Percentiles rank a stretch among this genome's conserved stretches.
phyloP scores from a whole-genome alignment of 441 rosid genomes.

The Erodium moschatum region DNA sequence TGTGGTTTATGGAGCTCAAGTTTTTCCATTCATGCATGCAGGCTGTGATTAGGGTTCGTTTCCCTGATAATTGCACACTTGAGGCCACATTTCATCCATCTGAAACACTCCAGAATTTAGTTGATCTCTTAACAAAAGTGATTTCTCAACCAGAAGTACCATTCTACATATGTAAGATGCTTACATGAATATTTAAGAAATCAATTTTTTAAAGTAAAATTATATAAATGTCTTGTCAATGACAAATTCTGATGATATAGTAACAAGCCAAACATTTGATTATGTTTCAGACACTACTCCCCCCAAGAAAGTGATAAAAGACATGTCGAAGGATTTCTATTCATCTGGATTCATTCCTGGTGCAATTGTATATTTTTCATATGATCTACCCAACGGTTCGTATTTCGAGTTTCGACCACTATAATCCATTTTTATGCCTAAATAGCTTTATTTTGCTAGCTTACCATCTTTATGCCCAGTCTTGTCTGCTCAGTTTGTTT shows the following conservation, averaged over 20 bases:
- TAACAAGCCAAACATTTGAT: slow-evolving; percentile 9
- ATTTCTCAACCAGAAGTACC: slow-evolving; percentile 54
- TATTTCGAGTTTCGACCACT: background rate
- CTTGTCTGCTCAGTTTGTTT: background rate
- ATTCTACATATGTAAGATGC: slow-evolving; percentile 59
- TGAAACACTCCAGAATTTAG: slow-evolving; percentile 61
- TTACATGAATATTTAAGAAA: background rate
- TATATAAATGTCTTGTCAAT: background rate
- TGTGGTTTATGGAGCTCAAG: background rate
- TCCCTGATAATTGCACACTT: slow-evolving; percentile 70
- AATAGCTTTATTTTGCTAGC: background rate
- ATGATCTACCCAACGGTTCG: slow-evolving; percentile 60
- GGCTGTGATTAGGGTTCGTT: slow-evolving; percentile 72
- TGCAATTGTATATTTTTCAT: slow-evolving; percentile 78
- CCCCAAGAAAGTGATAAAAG: slow-evolving; percentile 73
- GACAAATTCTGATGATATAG: slow-evolving; percentile 10
- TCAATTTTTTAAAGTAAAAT: background rate
- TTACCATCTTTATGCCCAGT: background rate
- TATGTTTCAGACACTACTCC: slow-evolving; percentile 66
- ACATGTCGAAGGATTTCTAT: slow-evolving; percentile 64
- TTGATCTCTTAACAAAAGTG: slow-evolving; percentile 59
- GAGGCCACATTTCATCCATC: slow-evolving; percentile 70
- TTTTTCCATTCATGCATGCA: slow-evolving; percentile 21
- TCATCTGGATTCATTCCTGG: slow-evolving; percentile 86
- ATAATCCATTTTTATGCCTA: background rate